Conservation (phyloP, 31 red algal genomes). For the Pterothamnion heteromorphum region DNA sequence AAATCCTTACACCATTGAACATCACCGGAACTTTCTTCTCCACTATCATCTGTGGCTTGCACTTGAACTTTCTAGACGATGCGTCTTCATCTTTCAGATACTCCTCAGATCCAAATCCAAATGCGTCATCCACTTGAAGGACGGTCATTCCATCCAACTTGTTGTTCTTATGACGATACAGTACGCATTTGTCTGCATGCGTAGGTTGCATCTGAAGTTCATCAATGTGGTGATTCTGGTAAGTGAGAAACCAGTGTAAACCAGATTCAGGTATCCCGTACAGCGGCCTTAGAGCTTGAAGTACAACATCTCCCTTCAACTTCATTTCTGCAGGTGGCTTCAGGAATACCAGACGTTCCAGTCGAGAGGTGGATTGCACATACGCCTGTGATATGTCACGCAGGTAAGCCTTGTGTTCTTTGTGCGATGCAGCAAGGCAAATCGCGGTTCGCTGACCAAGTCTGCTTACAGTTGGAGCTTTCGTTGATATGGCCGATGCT, state of each 20-base stretch:
- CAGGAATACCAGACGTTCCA: background rate
- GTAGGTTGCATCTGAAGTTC: slow-evolving; percentile 15
- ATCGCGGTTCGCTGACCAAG: background rate
- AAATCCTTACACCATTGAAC: background rate
- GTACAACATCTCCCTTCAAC: background rate
- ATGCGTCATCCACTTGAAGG: slow-evolving; percentile 1
- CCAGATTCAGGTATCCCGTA: background rate
- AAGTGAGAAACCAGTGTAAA: background rate
- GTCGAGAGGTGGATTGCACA: background rate
- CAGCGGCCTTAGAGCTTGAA: background rate
- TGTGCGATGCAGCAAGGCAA: background rate
- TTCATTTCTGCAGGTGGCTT: background rate
- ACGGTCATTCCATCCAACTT: background rate
- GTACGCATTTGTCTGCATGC: background rate
- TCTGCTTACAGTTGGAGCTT: slow-evolving; percentile 5
- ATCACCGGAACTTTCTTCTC: background rate
- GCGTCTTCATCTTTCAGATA: slow-evolving; percentile 2
- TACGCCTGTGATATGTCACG: background rate
- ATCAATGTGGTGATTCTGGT: background rate
- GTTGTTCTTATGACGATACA: background rate
- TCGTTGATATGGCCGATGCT: background rate
- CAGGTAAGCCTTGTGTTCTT: background rate
- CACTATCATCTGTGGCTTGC: background rate
- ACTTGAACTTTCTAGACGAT: background rate
- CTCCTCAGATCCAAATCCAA: background rate